phyloP scores from a whole-genome alignment of 495 filamentous ascomycete genomes.

The Penicillium antarcticum region DNA sequence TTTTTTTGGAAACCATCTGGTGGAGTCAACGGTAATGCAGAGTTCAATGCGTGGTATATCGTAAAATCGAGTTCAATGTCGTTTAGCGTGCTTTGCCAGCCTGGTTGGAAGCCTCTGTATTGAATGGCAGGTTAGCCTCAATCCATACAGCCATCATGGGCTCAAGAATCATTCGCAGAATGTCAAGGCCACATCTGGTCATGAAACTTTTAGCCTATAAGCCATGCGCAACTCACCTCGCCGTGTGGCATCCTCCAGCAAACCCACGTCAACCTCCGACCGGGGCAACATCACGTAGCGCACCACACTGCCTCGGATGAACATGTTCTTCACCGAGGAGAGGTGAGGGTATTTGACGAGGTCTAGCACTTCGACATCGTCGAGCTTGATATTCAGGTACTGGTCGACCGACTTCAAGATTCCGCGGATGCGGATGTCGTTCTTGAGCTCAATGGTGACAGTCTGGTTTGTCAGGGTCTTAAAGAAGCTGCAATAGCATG shows the following conservation, averaged over 20 bases:
- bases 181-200: background rate
- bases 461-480: slow-evolving; percentile 98
- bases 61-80: slow-evolving; percentile 5
- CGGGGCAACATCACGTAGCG: slow-evolving; percentile 90
- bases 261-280: slow-evolving; percentile 79
- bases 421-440: slow-evolving; percentile 93
- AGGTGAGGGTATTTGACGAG: slow-evolving; percentile 91
- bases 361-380: slow-evolving; percentile 88
- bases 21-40: slow-evolving; percentile 17
- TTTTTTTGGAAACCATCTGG: slow-evolving; percentile 19
- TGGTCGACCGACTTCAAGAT: slow-evolving; percentile 96
- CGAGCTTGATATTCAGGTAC: slow-evolving; percentile 98
- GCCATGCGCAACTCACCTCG: slow-evolving; percentile 60
- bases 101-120: slow-evolving; percentile 51
- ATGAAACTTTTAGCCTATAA: background rate
- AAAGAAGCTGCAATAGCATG: slow-evolving; percentile 71
- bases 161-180: background rate
- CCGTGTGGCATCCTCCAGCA: slow-evolving; percentile 94
- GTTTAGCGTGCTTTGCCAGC: slow-evolving; percentile 46
- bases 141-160: background rate
- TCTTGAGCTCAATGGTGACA: slow-evolving; percentile 96
- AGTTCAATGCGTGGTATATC: slow-evolving; percentile 11
- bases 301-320: slow-evolving; percentile 94
- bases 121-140: slow-evolving; percentile 7
- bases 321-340: slow-evolving; percentile 95